A percentile compares a stretch with the other conserved stretches of the same genome.
phyloP scores from a whole-genome alignment of 2,329 filamentous ascomycete genomes.

The Trichophyton verrucosum region DNA sequence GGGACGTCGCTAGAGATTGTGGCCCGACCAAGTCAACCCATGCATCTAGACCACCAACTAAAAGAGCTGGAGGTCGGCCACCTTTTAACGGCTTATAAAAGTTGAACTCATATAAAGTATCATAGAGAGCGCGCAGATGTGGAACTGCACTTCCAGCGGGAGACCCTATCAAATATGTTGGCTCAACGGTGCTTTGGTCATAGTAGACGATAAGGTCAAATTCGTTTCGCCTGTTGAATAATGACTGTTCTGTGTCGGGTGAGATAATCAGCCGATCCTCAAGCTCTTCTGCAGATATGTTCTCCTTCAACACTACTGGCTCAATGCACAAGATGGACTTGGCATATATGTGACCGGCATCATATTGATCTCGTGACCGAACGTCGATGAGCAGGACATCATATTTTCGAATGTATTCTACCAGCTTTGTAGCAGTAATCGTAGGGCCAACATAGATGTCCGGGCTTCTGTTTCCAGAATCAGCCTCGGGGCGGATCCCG shows the following conservation, averaged over 20 bases:
- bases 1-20: conserved; percentile 48
- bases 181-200: conserved; percentile 55
- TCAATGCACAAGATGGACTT: conserved; percentile 82
- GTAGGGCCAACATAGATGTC: conserved; percentile 44
- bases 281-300: conserved; percentile 51
- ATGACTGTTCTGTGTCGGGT: conserved; percentile 49
- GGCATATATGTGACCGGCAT: conserved; percentile 78
- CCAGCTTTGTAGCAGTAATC: conserved; percentile 59
- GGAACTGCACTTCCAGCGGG: conserved; percentile 35
- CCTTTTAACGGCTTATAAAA: conserved; percentile 58
- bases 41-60: conserved; percentile 70
- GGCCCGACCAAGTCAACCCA: conserved; percentile 75
- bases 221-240: conserved; percentile 60
- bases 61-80: conserved; percentile 57
- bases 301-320: conserved; percentile 59
- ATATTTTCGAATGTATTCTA: conserved; percentile 54
- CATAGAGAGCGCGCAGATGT: conserved; percentile 59
- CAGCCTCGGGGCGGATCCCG: conserved; percentile 26
- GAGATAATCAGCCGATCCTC: conserved; percentile 39
- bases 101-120: conserved; percentile 74
- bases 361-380: conserved; percentile 64
- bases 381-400: conserved; percentile 76
- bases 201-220: conserved; percentile 89
- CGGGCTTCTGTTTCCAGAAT: conserved; percentile 32
- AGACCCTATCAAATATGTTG: conserved; percentile 42